Evolutionary conservation across 352 stramenopile genomes (phyloP).

Genomic region (Thalassiosira allenii): DNA sequence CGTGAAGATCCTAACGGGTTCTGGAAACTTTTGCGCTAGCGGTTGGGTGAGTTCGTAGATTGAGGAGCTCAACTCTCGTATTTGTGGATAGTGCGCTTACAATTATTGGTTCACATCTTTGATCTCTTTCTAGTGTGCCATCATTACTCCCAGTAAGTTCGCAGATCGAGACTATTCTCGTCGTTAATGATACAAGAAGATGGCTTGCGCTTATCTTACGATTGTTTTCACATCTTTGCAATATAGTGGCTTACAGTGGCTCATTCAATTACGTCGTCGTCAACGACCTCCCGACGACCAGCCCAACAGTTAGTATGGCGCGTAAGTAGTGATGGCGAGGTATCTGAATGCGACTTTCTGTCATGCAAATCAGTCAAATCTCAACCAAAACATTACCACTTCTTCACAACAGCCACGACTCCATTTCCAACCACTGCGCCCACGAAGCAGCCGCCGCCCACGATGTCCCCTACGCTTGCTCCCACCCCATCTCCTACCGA

Average conservation of each 20-base stretch:
- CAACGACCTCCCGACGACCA: background rate
- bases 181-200: too few species aligned
- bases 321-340: too few species aligned
- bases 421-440: background rate
- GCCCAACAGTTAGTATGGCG: background rate
- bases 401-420: too few species aligned
- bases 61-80: too few species aligned
- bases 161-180: too few species aligned
- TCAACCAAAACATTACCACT: too few species aligned
- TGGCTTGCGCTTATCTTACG: too few species aligned
- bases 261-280: slow-evolving; percentile 3
- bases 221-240: background rate
- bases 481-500: background rate
- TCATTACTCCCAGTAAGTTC: slow-evolving; percentile 1
- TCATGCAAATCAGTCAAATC: too few species aligned
- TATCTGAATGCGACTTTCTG: too few species aligned
- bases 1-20: slow-evolving; percentile 3
- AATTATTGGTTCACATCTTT: background rate
- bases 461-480: too few species aligned
- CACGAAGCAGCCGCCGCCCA: background rate
- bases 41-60: too few species aligned
- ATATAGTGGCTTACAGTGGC: background rate
- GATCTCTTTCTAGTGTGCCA: slow-evolving; percentile 7
- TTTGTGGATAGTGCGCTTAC: too few species aligned
- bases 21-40: background rate